Conservation (phyloP, 495 filamentous ascomycete genomes). For the Saxophila tyrrhenica region DNA sequence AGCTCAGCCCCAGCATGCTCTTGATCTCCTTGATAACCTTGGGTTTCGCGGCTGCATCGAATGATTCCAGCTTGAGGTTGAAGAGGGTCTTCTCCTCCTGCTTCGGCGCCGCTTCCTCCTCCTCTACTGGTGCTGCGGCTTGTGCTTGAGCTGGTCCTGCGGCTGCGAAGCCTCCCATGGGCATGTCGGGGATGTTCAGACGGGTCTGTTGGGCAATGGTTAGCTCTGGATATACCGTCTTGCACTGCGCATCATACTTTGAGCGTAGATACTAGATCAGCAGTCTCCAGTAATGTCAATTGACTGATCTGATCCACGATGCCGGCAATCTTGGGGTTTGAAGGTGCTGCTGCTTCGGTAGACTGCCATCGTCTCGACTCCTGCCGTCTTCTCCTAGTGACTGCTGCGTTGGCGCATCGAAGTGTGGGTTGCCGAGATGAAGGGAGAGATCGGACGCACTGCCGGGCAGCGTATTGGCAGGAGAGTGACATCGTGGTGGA, state of each 20-base stretch:
- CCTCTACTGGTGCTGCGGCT: constrained; percentile 58
- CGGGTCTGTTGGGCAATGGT: constrained; percentile 55
- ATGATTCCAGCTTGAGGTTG: constrained; percentile 80
- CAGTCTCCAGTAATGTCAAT: constrained; percentile 94
- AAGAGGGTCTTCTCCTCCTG: constrained; percentile 94
- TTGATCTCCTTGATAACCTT: constrained; percentile 99
- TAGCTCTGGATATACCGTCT: constrained; percentile 4
- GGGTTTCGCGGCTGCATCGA: constrained; percentile 80
- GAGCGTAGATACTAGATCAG: constrained; percentile 80
- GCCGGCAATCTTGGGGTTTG: constrained; percentile 73
- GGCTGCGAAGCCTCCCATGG: constrained; percentile 76
- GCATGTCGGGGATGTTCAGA: constrained; percentile 96
- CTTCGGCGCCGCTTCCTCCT: constrained; percentile 70
- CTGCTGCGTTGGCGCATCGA: neutral
- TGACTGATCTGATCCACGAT: constrained; percentile 98
- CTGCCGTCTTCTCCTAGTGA: constrained; percentile 16
- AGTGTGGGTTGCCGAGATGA: constrained; percentile 8
- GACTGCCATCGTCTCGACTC: constrained; percentile 55
- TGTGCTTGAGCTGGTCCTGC: constrained; percentile 46
- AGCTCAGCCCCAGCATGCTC: constrained; percentile 79
- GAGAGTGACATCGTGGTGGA: constrained; percentile 44
- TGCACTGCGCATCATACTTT: constrained; percentile 49
- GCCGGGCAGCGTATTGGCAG: constrained; percentile 46
- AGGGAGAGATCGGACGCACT: constrained; percentile 39
- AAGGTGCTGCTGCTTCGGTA: constrained; percentile 46